Evolutionary conservation across 2,329 filamentous ascomycete species (phyloP).

Genomic region (Nemania sp.): DNA sequence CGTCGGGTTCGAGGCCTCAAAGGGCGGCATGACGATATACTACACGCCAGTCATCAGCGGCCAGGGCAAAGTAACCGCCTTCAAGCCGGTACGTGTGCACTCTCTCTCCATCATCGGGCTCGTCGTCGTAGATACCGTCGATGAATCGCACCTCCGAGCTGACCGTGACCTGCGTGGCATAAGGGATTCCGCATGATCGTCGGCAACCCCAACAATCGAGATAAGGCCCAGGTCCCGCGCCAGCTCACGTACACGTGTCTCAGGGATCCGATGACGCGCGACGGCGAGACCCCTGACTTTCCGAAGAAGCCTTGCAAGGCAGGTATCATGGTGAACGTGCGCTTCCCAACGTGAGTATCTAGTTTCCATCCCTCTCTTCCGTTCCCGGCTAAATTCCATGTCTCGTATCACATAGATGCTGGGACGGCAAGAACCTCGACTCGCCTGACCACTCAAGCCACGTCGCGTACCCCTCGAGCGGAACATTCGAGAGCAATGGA

Average conservation of each 20-base stretch:
- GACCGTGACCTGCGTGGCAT: not conserved
- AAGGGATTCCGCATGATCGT: conserved; percentile 52
- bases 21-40: conserved; percentile 49
- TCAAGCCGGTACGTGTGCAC: conserved; percentile 44
- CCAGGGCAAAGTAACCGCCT: conserved; percentile 43
- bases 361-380: not conserved
- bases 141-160: not conserved
- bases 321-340: conserved; percentile 55
- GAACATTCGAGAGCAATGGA: conserved; percentile 46
- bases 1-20: conserved; percentile 41
- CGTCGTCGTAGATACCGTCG: not conserved
- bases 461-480: conserved; percentile 51
- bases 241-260: conserved; percentile 25
- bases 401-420: conserved; percentile 44
- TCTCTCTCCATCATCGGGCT: not conserved
- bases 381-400: not conserved
- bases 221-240: conserved; percentile 34
- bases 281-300: conserved; percentile 29
- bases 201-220: conserved; percentile 33
- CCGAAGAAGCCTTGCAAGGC: conserved; percentile 55
- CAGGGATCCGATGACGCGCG: conserved; percentile 12
- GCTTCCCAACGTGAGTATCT: conserved; percentile 51
- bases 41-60: conserved; percentile 41
- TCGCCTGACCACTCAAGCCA: conserved; percentile 53
- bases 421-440: conserved; percentile 56